Conservation (phyloP, 2,329 filamentous ascomycete genomes). For the Mollisia scopiformis region DNA sequence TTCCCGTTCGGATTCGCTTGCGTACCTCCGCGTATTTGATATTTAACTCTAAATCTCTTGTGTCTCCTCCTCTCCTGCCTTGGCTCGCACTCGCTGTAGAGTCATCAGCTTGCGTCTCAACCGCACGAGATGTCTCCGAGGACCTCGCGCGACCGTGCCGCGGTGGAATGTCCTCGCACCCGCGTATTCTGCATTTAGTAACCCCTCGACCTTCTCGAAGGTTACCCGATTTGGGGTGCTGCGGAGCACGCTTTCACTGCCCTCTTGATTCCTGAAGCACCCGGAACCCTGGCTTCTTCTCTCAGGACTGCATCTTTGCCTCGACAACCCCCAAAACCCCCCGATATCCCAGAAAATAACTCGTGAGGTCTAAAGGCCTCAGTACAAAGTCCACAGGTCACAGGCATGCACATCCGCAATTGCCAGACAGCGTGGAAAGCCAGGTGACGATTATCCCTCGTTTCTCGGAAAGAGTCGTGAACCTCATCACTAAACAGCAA, state of each 20-base stretch:
- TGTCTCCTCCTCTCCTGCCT: too few species aligned
- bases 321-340: background rate
- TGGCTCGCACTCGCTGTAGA: background rate
- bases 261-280: background rate
- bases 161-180: background rate
- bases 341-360: conserved; percentile 7
- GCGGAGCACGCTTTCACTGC: background rate
- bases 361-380: conserved; percentile 2
- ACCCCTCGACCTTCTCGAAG: conserved; percentile 12
- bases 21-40: too few species aligned
- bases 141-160: background rate
- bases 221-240: background rate
- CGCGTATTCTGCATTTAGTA: conserved; percentile 1
- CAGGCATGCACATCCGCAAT: background rate
- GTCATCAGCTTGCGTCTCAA: conserved; percentile 14
- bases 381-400: background rate
- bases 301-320: background rate
- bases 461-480: conserved; percentile 4
- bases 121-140: conserved; percentile 1
- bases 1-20: background rate
- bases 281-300: background rate
- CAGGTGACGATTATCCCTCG: background rate
- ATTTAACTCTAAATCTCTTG: conserved; percentile 5
- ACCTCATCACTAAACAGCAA: background rate
- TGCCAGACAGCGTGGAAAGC: background rate